These are phyloP conservation scores for Arthrobotrys sinensis DNA, from an alignment of 2,329 filamentous ascomycete genomes.

Conservation along the genomic window DNA sequence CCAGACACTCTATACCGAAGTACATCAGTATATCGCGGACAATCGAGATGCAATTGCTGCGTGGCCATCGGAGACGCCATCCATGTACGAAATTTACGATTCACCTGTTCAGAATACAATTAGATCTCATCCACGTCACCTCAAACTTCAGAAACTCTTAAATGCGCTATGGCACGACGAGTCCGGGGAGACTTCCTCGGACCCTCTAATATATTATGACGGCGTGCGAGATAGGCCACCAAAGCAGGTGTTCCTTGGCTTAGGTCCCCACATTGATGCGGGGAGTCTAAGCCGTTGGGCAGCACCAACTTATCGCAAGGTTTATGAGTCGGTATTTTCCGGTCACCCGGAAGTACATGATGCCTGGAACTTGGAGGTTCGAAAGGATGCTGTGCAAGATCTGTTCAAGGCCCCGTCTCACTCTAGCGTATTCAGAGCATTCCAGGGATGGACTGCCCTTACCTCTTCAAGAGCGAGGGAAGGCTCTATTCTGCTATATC, in stretches of 20 bases:
- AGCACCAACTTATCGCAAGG: slow-evolving; percentile 67
- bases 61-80: slow-evolving; percentile 67
- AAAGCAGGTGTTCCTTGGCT: slow-evolving; percentile 67
- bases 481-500: slow-evolving; percentile 68
- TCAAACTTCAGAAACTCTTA: slow-evolving; percentile 66
- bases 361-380: slow-evolving; percentile 67
- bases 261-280: slow-evolving; percentile 70
- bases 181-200: slow-evolving; percentile 64
- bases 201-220: slow-evolving; percentile 68
- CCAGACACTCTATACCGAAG: slow-evolving; percentile 64
- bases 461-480: slow-evolving; percentile 66
- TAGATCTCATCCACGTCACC: slow-evolving; percentile 67
- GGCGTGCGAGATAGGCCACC: slow-evolving; percentile 68
- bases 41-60: slow-evolving; percentile 66
- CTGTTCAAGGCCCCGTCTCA: slow-evolving; percentile 67
- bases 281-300: slow-evolving; percentile 69
- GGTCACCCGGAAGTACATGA: slow-evolving; percentile 67
- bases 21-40: slow-evolving; percentile 66
- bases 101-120: slow-evolving; percentile 68
- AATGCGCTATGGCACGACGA: slow-evolving; percentile 68
- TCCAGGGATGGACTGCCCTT: slow-evolving; percentile 69
- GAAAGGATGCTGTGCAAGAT: slow-evolving; percentile 66
- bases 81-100: slow-evolving; percentile 68
- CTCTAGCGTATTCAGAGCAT: slow-evolving; percentile 67
- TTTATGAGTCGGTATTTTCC: slow-evolving; percentile 67